Conservation (phyloP, 306 rosid species). For the Macrotyloma uniflorum region DNA sequence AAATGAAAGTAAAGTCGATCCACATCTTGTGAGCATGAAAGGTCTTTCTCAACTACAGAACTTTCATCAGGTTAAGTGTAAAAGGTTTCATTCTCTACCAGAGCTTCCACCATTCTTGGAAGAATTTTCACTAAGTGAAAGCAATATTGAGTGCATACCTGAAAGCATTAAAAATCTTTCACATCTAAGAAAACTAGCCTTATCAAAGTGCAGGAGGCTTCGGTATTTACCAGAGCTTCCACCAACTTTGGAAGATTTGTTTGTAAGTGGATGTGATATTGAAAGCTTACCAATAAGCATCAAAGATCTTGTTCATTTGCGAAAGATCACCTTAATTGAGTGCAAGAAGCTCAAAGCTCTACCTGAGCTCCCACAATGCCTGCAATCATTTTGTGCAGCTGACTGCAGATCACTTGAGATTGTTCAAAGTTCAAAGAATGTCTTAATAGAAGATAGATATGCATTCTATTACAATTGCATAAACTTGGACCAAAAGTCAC, state of each 20-base stretch:
- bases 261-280: slow-evolving; percentile 17
- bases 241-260: slow-evolving; percentile 28
- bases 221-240: slow-evolving; percentile 32
- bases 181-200: slow-evolving; percentile 31
- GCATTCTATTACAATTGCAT: slow-evolving; percentile 34
- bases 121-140: slow-evolving; percentile 28
- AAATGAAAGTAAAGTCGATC: slow-evolving; percentile 8
- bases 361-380: slow-evolving; percentile 23
- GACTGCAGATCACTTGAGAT: slow-evolving; percentile 26
- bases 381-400: slow-evolving; percentile 26
- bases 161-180: slow-evolving; percentile 23
- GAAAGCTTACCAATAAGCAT: slow-evolving; percentile 32
- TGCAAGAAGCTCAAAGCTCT: slow-evolving; percentile 23
- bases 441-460: slow-evolving; percentile 22
- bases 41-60: slow-evolving; percentile 26
- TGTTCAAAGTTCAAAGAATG: slow-evolving; percentile 32
- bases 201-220: slow-evolving; percentile 21
- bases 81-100: slow-evolving; percentile 20
- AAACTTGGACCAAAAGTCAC: slow-evolving; percentile 23
- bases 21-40: slow-evolving; percentile 14
- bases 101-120: slow-evolving; percentile 35
- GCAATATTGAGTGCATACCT: slow-evolving; percentile 34
- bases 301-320: slow-evolving; percentile 3
- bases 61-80: slow-evolving; percentile 13
- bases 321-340: slow-evolving; percentile 11